Evolutionary conservation across 2,329 filamentous ascomycete species (phyloP).

Genomic region (Fusarium nematophilum): DNA sequence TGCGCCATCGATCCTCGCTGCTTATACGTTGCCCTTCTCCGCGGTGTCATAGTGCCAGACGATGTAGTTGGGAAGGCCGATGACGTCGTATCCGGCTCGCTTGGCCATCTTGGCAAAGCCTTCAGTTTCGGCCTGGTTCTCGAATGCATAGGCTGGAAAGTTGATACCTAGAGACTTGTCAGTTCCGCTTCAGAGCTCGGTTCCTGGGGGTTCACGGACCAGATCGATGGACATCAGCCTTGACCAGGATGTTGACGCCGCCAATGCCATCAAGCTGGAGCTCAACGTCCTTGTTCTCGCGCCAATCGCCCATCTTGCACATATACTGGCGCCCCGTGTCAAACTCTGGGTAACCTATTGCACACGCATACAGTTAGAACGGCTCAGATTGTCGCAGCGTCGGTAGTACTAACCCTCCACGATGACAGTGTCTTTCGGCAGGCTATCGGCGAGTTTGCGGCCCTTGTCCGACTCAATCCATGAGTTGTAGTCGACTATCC

Average conservation of each 20-base stretch:
- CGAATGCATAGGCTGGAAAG: slow-evolving; percentile 95
- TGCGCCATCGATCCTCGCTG: slow-evolving; percentile 3
- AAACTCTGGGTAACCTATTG: slow-evolving; percentile 87
- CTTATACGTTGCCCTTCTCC: slow-evolving; percentile 83
- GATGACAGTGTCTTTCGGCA: slow-evolving; percentile 84
- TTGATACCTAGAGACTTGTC: slow-evolving; percentile 78
- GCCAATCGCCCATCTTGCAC: slow-evolving; percentile 91
- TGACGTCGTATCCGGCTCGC: slow-evolving; percentile 90
- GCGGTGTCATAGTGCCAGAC: slow-evolving; percentile 99
- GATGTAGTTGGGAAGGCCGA: slow-evolving; percentile 95
- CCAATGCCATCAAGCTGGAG: slow-evolving; percentile 95
- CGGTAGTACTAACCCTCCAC: slow-evolving; percentile 77
- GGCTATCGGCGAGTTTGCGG: slow-evolving; percentile 75
- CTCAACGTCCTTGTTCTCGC: slow-evolving; percentile 90
- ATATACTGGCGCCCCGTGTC: slow-evolving; percentile 92
- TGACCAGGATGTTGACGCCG: slow-evolving; percentile 96
- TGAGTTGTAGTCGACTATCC: slow-evolving; percentile 94
- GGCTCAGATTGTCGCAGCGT: neutral
- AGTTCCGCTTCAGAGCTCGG: slow-evolving; percentile 28
- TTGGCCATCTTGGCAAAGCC: slow-evolving; percentile 99
- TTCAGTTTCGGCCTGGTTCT: slow-evolving; percentile 99
- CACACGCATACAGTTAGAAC: slow-evolving; percentile 32
- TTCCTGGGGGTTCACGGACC: slow-evolving; percentile 63
- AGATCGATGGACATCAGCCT: slow-evolving; percentile 95
- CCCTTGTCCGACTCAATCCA: slow-evolving; percentile 95